These are phyloP conservation scores for Globisporangium okanoganense DNA, from an alignment of 352 stramenopile genomes.

Conservation along the genomic window DNA sequence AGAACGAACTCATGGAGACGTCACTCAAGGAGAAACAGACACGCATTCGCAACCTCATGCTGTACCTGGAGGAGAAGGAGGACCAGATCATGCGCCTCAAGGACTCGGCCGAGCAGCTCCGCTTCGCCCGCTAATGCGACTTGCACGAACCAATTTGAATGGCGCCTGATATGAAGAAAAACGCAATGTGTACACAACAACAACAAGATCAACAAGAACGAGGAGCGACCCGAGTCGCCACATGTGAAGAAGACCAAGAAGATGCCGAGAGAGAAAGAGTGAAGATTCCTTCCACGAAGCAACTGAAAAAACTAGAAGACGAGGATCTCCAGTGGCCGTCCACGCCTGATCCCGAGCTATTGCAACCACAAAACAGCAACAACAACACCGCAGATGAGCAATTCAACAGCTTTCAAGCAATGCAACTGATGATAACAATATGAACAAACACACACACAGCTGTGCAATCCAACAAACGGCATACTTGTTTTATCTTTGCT, in stretches of 20 bases:
- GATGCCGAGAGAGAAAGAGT: constrained; percentile 2
- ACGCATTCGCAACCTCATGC: constrained; percentile 50
- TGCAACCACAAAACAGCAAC: constrained; percentile 7
- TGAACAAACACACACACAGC: background rate
- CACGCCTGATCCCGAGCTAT: constrained; percentile 12
- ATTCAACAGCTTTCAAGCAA: too few relatives aligned
- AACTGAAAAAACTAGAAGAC: constrained; percentile 23
- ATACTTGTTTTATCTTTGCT: too few relatives aligned
- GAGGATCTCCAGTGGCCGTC: constrained; percentile 12
- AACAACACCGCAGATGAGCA: background rate
- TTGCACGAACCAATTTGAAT: background rate
- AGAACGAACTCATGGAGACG: constrained; percentile 46
- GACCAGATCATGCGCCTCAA: constrained; percentile 61
- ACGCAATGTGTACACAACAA: background rate
- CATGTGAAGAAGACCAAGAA: constrained; percentile 5
- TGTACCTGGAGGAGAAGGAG: constrained; percentile 62
- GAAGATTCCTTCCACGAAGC: constrained; percentile 6
- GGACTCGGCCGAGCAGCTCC: constrained; percentile 20
- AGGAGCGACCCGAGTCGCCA: constrained; percentile 4
- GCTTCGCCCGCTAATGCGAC: constrained; percentile 1
- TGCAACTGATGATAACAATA: constrained; percentile 1
- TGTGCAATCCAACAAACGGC: too few relatives aligned
- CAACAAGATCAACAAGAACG: background rate
- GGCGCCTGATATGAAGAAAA: background rate
- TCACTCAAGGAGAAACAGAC: constrained; percentile 55